A percentile compares a stretch with the other conserved stretches of the same genome.
Evolutionary conservation across 768 basidiomycete genomes (phyloP).

Genomic region (Sarcomyxa edulis): DNA sequence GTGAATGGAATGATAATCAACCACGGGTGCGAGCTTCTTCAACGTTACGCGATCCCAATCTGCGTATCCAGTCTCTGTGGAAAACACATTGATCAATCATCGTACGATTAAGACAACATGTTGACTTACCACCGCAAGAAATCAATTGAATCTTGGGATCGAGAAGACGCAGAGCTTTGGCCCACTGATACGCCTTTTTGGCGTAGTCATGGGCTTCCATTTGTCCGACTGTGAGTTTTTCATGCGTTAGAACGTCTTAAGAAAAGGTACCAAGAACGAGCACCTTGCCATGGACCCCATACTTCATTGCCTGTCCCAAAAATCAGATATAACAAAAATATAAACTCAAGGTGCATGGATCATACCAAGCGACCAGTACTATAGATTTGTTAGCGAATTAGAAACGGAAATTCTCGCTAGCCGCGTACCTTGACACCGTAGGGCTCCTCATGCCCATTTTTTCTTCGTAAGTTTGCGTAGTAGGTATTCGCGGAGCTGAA

Average conservation of each 20-base stretch:
- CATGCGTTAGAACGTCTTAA: too few species aligned
- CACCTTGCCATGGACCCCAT: conserved; percentile 51
- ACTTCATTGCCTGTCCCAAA: conserved; percentile 52
- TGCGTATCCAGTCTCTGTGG: conserved; percentile 31
- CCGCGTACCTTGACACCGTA: conserved; percentile 51
- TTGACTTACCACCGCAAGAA: conserved; percentile 42
- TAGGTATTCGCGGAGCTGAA: conserved; percentile 33
- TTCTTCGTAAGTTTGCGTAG: conserved; percentile 55
- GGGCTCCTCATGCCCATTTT: conserved; percentile 51
- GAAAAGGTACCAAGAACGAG: too few species aligned
- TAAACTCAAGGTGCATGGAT: too few species aligned
- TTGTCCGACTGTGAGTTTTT: conserved; percentile 41
- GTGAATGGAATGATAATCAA: conserved; percentile 47
- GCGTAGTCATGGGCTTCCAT: conserved; percentile 51
- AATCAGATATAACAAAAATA: too few species aligned
- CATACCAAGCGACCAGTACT: conserved; percentile 12
- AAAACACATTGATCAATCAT: conserved; percentile 9
- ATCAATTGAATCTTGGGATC: conserved; percentile 53
- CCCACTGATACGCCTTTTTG: conserved; percentile 54
- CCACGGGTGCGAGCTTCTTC: conserved; percentile 35
- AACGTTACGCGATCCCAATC: conserved; percentile 39
- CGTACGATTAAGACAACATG: too few species aligned
- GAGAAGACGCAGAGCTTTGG: conserved; percentile 50
- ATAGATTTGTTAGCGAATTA: too few species aligned
- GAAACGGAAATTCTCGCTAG: too few species aligned